Evolutionary conservation across 2,329 filamentous ascomycete species (phyloP).

Genomic region (Oidium heveae): DNA sequence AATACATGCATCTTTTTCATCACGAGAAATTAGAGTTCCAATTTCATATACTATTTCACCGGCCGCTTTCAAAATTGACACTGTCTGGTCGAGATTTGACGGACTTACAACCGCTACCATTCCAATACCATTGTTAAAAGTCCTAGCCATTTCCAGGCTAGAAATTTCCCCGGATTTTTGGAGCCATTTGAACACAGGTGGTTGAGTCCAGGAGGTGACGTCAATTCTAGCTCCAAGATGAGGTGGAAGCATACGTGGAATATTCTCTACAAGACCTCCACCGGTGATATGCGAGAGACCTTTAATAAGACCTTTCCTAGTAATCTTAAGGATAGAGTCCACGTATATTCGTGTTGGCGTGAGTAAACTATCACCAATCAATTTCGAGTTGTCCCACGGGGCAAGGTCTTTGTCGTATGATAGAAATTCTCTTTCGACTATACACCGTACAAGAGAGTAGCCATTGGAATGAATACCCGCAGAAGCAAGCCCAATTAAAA

Average conservation of each 20-base stretch:
- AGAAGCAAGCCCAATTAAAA: constrained; percentile 65
- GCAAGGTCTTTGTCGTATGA: constrained; percentile 38
- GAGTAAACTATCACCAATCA: constrained; percentile 53
- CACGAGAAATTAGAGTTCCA: constrained; percentile 40
- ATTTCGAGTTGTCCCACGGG: constrained; percentile 44
- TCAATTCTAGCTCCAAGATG: constrained; percentile 58
- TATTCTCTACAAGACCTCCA: constrained; percentile 77
- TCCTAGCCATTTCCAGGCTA: constrained; percentile 60
- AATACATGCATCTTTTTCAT: constrained; percentile 30
- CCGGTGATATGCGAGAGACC: constrained; percentile 95
- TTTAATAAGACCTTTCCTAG: constrained; percentile 43
- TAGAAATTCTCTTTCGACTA: constrained; percentile 49
- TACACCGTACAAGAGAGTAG: constrained; percentile 84
- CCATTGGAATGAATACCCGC: constrained; percentile 88
- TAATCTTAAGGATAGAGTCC: constrained; percentile 44
- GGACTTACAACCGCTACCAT: constrained; percentile 70
- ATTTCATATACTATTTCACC: constrained; percentile 60
- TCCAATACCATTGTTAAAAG: constrained; percentile 85
- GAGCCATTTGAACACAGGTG: constrained; percentile 68
- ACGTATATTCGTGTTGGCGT: constrained; percentile 91
- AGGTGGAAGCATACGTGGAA: constrained; percentile 72
- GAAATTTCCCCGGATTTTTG: constrained; percentile 45
- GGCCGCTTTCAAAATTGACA: constrained; percentile 30
- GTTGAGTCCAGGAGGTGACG: constrained; percentile 48
- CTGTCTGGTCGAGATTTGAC: constrained; percentile 34